These are phyloP conservation scores for Euphorbia celastroides DNA, from an alignment of 441 rosid genomes.

Conservation along the genomic window DNA sequence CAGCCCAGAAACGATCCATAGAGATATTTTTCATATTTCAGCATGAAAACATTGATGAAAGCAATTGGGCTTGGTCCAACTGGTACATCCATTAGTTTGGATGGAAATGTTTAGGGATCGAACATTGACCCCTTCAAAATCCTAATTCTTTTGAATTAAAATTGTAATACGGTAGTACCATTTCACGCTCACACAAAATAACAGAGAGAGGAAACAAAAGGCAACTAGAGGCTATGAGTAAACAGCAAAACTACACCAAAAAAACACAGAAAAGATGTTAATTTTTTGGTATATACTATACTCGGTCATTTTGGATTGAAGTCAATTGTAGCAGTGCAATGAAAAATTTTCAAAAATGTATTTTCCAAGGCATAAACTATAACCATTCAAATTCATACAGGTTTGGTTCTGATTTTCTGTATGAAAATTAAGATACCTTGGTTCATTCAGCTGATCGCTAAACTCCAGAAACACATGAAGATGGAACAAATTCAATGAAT, in stretches of 20 bases:
- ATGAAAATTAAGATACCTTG: background rate
- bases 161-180: no score
- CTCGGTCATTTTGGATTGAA: background rate
- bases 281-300: background rate
- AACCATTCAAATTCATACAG: background rate
- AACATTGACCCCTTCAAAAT: no score
- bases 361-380: background rate
- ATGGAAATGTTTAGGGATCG: no score
- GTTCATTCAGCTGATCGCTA: background rate
- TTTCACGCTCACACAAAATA: no score
- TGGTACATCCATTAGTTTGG: background rate
- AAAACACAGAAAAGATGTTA: background rate
- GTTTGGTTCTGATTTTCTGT: background rate
- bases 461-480: background rate
- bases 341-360: background rate
- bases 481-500: background rate
- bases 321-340: background rate
- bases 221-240: no score
- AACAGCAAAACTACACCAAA: background rate
- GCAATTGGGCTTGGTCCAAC: background rate
- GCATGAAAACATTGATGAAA: background rate
- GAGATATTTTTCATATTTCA: background rate
- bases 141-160: no score
- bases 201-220: no score
- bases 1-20: background rate